These are phyloP conservation scores for Diplodia intermedia DNA, from an alignment of 2,329 filamentous ascomycete genomes.

Conservation along the genomic window DNA sequence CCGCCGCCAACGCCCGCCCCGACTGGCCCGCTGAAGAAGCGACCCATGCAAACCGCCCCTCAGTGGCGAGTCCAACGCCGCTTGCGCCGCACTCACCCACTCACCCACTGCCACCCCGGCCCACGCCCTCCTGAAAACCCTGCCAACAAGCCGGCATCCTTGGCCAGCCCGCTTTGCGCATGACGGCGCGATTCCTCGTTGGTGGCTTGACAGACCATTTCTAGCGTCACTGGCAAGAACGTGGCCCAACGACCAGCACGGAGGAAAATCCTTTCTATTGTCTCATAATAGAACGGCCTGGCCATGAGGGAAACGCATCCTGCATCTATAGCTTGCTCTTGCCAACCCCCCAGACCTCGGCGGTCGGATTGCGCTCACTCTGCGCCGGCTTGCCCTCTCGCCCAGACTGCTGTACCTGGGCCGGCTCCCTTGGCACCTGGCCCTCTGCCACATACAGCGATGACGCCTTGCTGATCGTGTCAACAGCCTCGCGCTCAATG, in stretches of 20 bases:
- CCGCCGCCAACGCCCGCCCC: not conserved
- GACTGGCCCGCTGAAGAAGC: not conserved
- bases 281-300: conserved; percentile 12
- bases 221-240: not conserved
- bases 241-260: not conserved
- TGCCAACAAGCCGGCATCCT: not conserved
- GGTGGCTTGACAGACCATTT: conserved; percentile 12
- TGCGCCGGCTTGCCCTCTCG: conserved; percentile 34
- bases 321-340: conserved; percentile 51
- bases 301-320: conserved; percentile 4
- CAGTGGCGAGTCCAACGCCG: conserved; percentile 3
- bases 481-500: conserved; percentile 56
- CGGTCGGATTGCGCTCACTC: conserved; percentile 47
- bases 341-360: conserved; percentile 51
- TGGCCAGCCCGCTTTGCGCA: not conserved
- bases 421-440: conserved; percentile 39
- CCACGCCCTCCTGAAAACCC: not conserved
- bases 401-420: conserved; percentile 29
- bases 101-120: not conserved
- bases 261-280: conserved; percentile 23
- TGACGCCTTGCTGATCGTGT: conserved; percentile 50
- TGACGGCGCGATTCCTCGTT: not conserved
- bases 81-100: not conserved
- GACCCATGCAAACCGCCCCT: conserved; percentile 7
- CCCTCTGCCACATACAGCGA: conserved; percentile 48